A percentile compares a stretch with the other conserved stretches of the same genome.
Conservation (phyloP, 2,329 filamentous ascomycete genomes). For the Orbilia brochopaga region DNA sequence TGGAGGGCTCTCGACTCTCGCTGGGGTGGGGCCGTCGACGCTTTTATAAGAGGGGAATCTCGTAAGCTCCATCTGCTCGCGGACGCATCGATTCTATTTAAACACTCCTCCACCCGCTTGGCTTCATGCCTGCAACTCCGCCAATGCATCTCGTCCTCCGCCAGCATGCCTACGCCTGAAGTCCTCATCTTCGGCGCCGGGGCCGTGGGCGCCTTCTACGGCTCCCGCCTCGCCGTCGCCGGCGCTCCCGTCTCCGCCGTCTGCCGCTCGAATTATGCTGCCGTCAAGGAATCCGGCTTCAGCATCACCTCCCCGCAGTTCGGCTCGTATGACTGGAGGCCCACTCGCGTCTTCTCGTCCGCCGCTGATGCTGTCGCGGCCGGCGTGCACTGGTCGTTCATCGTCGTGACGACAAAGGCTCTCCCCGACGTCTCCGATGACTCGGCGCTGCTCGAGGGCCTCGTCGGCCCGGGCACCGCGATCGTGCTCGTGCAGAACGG, state of each 20-base stretch:
- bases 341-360: conserved; percentile 67
- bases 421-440: conserved; percentile 60
- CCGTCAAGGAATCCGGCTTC: conserved; percentile 69
- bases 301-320: conserved; percentile 70
- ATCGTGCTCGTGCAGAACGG: conserved; percentile 70
- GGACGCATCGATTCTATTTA: conserved; percentile 47
- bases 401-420: conserved; percentile 74
- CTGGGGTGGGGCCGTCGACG: not conserved
- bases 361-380: conserved; percentile 65
- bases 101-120: not conserved
- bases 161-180: conserved; percentile 8
- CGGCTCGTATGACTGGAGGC: conserved; percentile 69
- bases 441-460: conserved; percentile 39
- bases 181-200: conserved; percentile 48
- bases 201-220: conserved; percentile 53
- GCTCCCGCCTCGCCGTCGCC: conserved; percentile 52
- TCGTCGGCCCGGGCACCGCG: conserved; percentile 58
- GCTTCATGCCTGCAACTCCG: not conserved
- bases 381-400: conserved; percentile 66
- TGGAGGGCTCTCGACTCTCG: not conserved
- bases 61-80: too few relatives aligned
- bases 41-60: not conserved
- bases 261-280: conserved; percentile 74
- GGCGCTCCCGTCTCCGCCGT: conserved; percentile 71
- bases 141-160: not conserved